A percentile compares a stretch with the other conserved stretches of the same genome.
phyloP scores from a whole-genome alignment of 768 basidiomycete species.

The Nevesoporus exiguus region DNA sequence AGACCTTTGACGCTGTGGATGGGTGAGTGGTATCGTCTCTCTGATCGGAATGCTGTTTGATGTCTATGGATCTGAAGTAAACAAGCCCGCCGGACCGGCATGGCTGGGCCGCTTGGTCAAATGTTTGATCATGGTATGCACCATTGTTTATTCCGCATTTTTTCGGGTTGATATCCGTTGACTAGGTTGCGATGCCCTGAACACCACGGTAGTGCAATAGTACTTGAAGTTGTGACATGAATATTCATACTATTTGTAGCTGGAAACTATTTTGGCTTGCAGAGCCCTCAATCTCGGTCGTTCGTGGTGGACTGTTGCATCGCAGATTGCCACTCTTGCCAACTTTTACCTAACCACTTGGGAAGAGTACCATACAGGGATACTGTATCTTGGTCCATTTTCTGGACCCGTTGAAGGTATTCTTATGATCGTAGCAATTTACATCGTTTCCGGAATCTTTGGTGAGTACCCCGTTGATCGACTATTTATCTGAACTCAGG shows the following conservation, averaged over 20 bases:
- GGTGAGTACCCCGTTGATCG: slow-evolving; percentile 40
- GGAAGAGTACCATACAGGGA: slow-evolving; percentile 89
- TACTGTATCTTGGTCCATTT: slow-evolving; percentile 87
- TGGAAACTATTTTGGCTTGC: slow-evolving; percentile 80
- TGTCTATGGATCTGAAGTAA: slow-evolving; percentile 49
- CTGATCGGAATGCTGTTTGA: slow-evolving; percentile 1
- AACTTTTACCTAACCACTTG: slow-evolving; percentile 76
- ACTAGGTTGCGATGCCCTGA: slow-evolving; percentile 86
- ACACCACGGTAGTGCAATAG: slow-evolving; percentile 69
- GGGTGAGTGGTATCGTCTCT: slow-evolving; percentile 47
- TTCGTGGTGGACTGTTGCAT: slow-evolving; percentile 96
- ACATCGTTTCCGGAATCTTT: slow-evolving; percentile 70
- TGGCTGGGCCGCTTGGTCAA: slow-evolving; percentile 96
- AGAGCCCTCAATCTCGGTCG: slow-evolving; percentile 88
- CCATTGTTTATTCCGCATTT: background rate
- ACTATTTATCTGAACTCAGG: background rate
- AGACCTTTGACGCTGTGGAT: slow-evolving; percentile 85
- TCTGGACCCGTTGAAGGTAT: slow-evolving; percentile 98
- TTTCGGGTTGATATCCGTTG: background rate
- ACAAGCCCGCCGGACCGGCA: slow-evolving; percentile 92
- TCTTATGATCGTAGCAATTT: slow-evolving; percentile 76
- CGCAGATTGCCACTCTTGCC: slow-evolving; percentile 64
- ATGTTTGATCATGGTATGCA: slow-evolving; percentile 93
- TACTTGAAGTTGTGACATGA: background rate
- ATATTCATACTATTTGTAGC: slow-evolving; percentile 40